Conservation (phyloP, 371 early-diverging fungal genomes). For the Saksenaea vasiformis region DNA sequence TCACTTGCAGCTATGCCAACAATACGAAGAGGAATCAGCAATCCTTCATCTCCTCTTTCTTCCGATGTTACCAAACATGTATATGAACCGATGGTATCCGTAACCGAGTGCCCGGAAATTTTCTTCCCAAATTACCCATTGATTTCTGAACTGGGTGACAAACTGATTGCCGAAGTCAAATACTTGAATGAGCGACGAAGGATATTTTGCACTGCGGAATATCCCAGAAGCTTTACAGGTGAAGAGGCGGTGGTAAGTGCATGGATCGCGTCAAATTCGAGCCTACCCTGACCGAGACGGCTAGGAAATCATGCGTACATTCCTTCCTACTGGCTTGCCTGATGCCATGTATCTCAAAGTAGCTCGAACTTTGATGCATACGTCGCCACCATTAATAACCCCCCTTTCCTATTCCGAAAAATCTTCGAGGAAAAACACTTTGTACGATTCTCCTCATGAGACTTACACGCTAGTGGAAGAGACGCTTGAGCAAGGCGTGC, state of each 20-base stretch:
- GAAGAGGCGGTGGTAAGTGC: conserved; percentile 35
- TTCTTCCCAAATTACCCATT: conserved; percentile 15
- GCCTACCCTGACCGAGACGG: background rate
- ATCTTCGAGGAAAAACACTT: conserved; percentile 33
- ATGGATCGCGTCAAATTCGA: background rate
- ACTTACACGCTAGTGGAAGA: conserved; percentile 32
- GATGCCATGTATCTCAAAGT: conserved; percentile 16
- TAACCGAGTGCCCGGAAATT: background rate
- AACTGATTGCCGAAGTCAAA: conserved; percentile 18
- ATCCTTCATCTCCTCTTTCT: background rate
- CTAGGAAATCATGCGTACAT: conserved; percentile 17
- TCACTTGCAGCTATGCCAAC: background rate
- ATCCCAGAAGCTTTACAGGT: conserved; percentile 32
- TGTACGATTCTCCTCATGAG: conserved; percentile 39
- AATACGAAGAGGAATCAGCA: background rate
- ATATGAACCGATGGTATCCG: background rate
- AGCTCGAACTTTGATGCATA: conserved; percentile 31
- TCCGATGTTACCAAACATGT: background rate
- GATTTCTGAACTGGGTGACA: conserved; percentile 16
- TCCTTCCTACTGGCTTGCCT: conserved; percentile 12
- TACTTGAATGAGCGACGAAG: conserved; percentile 14
- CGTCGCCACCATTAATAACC: conserved; percentile 29
- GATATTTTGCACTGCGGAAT: conserved; percentile 30
- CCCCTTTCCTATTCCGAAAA: conserved; percentile 37
- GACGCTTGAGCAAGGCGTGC: conserved; percentile 8